Base-by-base conservation (phyloP, 1,139 yeast species). In the Suhomyces maxii region DNA sequence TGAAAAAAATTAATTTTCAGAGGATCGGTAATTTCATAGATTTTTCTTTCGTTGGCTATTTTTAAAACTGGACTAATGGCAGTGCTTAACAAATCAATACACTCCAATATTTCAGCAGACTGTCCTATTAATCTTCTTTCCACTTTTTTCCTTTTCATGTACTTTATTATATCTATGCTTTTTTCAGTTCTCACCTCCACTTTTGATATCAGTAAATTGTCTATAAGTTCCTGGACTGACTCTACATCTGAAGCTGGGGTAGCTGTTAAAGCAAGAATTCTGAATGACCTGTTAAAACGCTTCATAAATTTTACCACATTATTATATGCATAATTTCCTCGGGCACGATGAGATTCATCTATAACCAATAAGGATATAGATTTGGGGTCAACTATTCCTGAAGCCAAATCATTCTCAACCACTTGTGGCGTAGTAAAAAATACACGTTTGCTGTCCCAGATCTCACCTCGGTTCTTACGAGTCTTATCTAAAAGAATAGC, bases 391-490 rank as follows among this genome's bases (percentile, higher is more conserved):
- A 91, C 68, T 2, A 81, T 69, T 0, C 97, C 97, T 34, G 82
- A 70, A 36, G 80, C 76, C 49, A 95, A 70, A 65, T 95, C 99
- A 64, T 90, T 89, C 52, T 89, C 97, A 2, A 93, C 93, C 10
- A 93, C 96, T 60, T 95, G 99, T 0, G 99, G 99, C 0, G 99
- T 95, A 1, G 97, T 83, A 64, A 95, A 95, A 59, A 95, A 89
- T 1, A 95, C 90, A 32, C 90, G 72, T 55, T 86, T 87, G 7
- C 73, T 64, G 33, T 73, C 69, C 97, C 98, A 95, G 12, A 89
- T 83, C 30, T 79, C 83, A 4, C 76, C 81, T 49, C 98, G 73
- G 54, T 84, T 82, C 47, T 77, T 76, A 42, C 83, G 75, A 1
- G 82, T 68, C 56, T 83, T 83, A 53, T 95, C 97, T 40, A 93